Evolutionary conservation across 106 monocot species (phyloP).

Genomic region (Dioscorea alata): DNA sequence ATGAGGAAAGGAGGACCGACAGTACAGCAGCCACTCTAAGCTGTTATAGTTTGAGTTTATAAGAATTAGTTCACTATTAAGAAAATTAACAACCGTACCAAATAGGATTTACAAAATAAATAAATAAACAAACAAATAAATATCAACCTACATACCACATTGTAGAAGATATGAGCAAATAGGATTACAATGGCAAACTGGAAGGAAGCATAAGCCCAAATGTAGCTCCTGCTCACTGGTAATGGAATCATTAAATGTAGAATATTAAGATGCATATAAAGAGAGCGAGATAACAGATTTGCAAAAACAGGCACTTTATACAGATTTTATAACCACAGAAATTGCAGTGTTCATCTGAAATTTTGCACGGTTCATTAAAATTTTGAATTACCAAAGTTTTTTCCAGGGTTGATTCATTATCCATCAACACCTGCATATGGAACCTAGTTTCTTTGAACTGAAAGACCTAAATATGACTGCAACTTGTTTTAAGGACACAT

Average conservation of each 20-base stretch:
- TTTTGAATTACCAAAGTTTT: no score
- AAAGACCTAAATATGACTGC: no score
- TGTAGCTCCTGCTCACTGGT: slow-evolving; percentile 65
- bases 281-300: background rate
- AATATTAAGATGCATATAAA: background rate
- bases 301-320: background rate
- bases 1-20: slow-evolving; percentile 81
- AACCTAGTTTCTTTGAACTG: no score
- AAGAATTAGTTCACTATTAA: background rate
- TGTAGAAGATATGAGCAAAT: slow-evolving; percentile 93
- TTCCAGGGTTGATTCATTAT: no score
- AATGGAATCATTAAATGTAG: background rate
- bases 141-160: slow-evolving; percentile 43
- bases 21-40: slow-evolving; percentile 57
- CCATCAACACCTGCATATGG: no score
- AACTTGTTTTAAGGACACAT: no score
- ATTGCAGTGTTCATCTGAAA: no score
- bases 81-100: background rate
- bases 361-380: no score
- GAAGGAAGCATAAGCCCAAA: slow-evolving; percentile 95
- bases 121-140: background rate
- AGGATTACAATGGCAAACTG: slow-evolving; percentile 91
- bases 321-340: no score
- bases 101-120: background rate
- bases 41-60: slow-evolving; percentile 28